phyloP scores from a whole-genome alignment of 2,329 filamentous ascomycete genomes.

The Claviceps capensis region DNA sequence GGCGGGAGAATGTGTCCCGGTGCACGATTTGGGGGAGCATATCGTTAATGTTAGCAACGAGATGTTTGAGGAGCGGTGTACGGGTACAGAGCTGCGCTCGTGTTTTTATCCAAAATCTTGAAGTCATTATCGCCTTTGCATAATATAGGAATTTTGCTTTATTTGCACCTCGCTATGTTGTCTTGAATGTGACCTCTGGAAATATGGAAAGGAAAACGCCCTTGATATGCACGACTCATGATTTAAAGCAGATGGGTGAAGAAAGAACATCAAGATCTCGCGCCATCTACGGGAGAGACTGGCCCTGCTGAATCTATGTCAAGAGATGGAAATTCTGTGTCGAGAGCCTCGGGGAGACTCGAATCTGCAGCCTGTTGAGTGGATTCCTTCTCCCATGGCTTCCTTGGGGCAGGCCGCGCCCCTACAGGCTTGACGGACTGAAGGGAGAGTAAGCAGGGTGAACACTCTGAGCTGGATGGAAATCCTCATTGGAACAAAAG shows the following conservation, averaged over 20 bases:
- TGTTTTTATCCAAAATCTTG: slow-evolving; percentile 6
- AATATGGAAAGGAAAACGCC: background rate
- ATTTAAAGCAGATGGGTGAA: background rate
- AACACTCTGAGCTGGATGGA: background rate
- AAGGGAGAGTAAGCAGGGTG: background rate
- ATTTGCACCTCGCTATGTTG: slow-evolving; percentile 2
- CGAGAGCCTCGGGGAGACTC: slow-evolving; percentile 15
- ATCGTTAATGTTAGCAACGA: slow-evolving; percentile 33
- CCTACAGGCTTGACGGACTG: slow-evolving; percentile 36
- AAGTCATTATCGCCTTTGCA: slow-evolving; percentile 9
- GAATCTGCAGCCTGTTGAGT: slow-evolving; percentile 8
- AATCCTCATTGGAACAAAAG: background rate
- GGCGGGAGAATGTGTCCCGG: slow-evolving; percentile 40
- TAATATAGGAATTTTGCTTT: slow-evolving; percentile 10
- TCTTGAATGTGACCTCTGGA: background rate
- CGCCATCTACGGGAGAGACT: background rate
- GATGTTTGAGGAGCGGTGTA: background rate
- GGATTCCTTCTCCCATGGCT: slow-evolving; percentile 66
- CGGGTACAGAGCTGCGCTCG: background rate
- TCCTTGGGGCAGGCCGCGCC: slow-evolving; percentile 32
- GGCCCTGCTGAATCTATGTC: slow-evolving; percentile 11
- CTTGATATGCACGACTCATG: background rate
- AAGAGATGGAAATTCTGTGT: slow-evolving; percentile 23
- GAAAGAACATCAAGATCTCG: background rate
- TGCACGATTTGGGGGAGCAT: slow-evolving; percentile 43